A percentile compares a stretch with the other conserved stretches of the same genome.
Evolutionary conservation across 164 flowering plant genomes (phyloP).

Genomic region (Liriodendron chinense): DNA sequence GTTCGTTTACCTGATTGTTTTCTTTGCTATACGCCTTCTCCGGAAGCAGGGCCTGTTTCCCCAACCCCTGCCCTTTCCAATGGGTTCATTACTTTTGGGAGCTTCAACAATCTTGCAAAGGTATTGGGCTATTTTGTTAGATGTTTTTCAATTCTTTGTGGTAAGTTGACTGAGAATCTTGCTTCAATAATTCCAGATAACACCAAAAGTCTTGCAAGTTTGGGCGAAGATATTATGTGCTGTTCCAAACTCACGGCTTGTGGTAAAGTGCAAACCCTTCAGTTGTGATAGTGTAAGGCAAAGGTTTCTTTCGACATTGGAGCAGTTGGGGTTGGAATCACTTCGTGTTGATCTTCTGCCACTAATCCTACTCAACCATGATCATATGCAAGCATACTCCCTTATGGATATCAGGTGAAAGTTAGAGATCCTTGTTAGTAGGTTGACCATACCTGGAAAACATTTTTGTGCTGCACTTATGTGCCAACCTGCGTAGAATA

Average conservation of each 20-base stretch:
- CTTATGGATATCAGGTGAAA: conserved; percentile 94
- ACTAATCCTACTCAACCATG: conserved; percentile 93
- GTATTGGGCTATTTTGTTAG: conserved; percentile 31
- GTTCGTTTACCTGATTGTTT: conserved; percentile 84
- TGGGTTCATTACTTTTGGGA: conserved; percentile 96
- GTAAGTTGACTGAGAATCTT: neutral
- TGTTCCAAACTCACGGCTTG: conserved; percentile 94
- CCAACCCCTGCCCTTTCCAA: conserved; percentile 89
- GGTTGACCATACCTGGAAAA: neutral
- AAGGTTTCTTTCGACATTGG: conserved; percentile 81
- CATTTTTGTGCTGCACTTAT: neutral
- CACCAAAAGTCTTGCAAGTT: conserved; percentile 92
- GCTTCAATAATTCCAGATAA: conserved; percentile 51
- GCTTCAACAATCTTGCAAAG: conserved; percentile 99
- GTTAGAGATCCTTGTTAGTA: neutral
- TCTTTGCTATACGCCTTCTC: conserved; percentile 93
- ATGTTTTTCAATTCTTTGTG: neutral
- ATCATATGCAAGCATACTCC: conserved; percentile 97
- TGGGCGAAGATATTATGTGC: conserved; percentile 96
- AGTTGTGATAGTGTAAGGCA: conserved; percentile 89
- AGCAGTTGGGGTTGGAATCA: conserved; percentile 88
- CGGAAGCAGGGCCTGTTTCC: conserved; percentile 76
- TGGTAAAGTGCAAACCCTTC: conserved; percentile 96
- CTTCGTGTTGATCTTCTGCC: conserved; percentile 97
- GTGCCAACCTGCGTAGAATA: too few relatives aligned